Percentiles rank a stretch among this genome's conserved stretches.
These are phyloP conservation scores for Decorospora gaudefroyi DNA, from an alignment of 2,329 filamentous ascomycete genomes.

Conservation along the genomic window DNA sequence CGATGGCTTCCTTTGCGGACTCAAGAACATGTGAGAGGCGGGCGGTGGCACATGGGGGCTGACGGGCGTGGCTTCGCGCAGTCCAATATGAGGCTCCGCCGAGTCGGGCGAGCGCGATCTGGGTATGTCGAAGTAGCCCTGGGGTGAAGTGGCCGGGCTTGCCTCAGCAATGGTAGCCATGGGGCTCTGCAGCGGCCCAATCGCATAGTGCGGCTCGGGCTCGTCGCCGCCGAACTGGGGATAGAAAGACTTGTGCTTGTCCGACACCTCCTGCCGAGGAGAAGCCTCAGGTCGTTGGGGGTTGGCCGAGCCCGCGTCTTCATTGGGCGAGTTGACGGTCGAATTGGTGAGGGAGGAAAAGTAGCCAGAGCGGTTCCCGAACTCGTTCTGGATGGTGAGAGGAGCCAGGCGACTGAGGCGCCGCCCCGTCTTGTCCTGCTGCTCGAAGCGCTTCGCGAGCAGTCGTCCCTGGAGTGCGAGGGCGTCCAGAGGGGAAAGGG, in stretches of 20 bases:
- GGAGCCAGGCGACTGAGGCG: conserved; percentile 86
- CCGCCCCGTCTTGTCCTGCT: conserved; percentile 69
- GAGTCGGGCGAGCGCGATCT: conserved; percentile 53
- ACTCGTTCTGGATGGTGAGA: conserved; percentile 77
- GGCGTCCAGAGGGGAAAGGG: conserved; percentile 91
- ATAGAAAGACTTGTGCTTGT: conserved; percentile 46
- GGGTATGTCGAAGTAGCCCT: conserved; percentile 54
- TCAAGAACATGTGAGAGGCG: conserved; percentile 43
- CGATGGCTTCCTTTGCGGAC: conserved; percentile 47
- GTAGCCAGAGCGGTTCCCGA: conserved; percentile 77
- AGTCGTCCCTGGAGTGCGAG: conserved; percentile 90
- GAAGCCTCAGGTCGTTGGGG: conserved; percentile 34
- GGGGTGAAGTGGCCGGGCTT: conserved; percentile 28
- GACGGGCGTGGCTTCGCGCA: conserved; percentile 52
- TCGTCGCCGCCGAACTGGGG: conserved; percentile 44
- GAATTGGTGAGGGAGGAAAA: conserved; percentile 71
- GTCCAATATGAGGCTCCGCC: conserved; percentile 48
- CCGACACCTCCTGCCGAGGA: conserved; percentile 35
- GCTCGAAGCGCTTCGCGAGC: conserved; percentile 83
- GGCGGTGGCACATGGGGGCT: conserved; percentile 43
- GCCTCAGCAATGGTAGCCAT: conserved; percentile 46
- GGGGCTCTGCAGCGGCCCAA: conserved; percentile 36
- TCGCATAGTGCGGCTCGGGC: conserved; percentile 31
- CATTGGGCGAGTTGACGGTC: conserved; percentile 60
- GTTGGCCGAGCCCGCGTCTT: conserved; percentile 44